A percentile compares a stretch with the other conserved stretches of the same genome.
These are phyloP conservation scores for Sporothrix humicola DNA, from an alignment of 2,329 filamentous ascomycete genomes.

Conservation along the genomic window DNA sequence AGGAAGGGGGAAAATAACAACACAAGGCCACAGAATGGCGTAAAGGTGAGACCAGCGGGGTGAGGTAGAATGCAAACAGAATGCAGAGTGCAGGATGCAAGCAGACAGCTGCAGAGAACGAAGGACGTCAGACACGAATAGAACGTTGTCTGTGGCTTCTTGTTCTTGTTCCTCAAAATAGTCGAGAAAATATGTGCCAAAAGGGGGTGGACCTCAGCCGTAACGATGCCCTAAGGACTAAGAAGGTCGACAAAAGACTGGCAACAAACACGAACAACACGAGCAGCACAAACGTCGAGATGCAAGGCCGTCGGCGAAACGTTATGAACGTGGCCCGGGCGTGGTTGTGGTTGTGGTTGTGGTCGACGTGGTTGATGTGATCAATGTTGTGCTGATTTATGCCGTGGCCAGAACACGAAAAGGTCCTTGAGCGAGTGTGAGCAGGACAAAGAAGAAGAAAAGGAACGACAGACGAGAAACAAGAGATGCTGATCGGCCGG, in stretches of 20 bases:
- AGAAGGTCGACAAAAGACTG: neutral
- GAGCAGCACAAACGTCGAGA: constrained; percentile 11
- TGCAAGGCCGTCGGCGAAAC: constrained; percentile 15
- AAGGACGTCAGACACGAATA: neutral
- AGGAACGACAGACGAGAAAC: constrained; percentile 2
- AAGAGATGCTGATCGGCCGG: constrained; percentile 13
- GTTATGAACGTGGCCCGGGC: constrained; percentile 6
- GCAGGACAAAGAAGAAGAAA: neutral
- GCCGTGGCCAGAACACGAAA: neutral
- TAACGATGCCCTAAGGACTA: neutral
- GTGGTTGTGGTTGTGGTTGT: neutral
- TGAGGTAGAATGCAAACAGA: neutral
- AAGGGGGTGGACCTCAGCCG: neutral
- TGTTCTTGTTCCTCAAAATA: neutral
- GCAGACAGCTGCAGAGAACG: neutral
- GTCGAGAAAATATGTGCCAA: neutral
- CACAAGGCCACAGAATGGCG: constrained; percentile 4
- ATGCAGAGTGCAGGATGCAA: neutral
- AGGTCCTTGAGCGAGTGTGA: neutral
- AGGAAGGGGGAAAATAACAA: neutral
- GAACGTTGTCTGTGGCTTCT: constrained; percentile 17
- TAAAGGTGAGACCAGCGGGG: constrained; percentile 4
- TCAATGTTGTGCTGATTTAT: too few species aligned
- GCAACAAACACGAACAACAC: constrained; percentile 1
- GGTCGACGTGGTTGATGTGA: too few species aligned